A percentile compares a stretch with the other conserved stretches of the same genome.
These are phyloP conservation scores for Quercus rubra DNA, from an alignment of 306 rosid species.

Conservation along the genomic window DNA sequence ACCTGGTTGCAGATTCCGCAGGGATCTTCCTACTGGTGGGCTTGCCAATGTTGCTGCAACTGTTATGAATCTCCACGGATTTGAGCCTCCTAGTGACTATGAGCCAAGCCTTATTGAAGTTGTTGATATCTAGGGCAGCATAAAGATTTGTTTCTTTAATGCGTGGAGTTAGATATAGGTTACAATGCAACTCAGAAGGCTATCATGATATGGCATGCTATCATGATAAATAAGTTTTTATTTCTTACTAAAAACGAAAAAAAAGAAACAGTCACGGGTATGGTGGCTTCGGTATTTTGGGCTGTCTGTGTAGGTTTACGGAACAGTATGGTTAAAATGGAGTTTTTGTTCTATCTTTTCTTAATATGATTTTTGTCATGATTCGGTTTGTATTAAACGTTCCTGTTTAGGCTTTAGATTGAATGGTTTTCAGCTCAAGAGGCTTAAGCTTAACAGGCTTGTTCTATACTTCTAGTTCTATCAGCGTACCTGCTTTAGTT, in stretches of 20 bases:
- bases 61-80: constrained; percentile 93
- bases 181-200: background rate
- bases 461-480: background rate
- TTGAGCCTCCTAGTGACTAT: constrained; percentile 88
- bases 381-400: background rate
- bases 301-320: background rate
- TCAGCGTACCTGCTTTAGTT: no score
- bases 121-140: constrained; percentile 34
- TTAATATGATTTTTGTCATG: background rate
- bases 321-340: background rate
- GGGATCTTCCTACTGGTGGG: constrained; percentile 74
- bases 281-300: background rate
- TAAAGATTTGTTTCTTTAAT: background rate
- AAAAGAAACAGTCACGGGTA: background rate
- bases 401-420: background rate
- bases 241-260: background rate
- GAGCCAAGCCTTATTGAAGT: constrained; percentile 84
- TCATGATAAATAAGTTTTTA: constrained; percentile 18
- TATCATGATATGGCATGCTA: background rate
- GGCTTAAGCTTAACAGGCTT: background rate
- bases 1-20: constrained; percentile 68
- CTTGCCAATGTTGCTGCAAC: constrained; percentile 96
- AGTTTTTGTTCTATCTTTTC: background rate
- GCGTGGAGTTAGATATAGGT: no score
- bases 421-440: background rate